Evolutionary conservation across 2,329 filamentous ascomycete genomes (phyloP).

Genomic region (Karstenula rhodostoma): DNA sequence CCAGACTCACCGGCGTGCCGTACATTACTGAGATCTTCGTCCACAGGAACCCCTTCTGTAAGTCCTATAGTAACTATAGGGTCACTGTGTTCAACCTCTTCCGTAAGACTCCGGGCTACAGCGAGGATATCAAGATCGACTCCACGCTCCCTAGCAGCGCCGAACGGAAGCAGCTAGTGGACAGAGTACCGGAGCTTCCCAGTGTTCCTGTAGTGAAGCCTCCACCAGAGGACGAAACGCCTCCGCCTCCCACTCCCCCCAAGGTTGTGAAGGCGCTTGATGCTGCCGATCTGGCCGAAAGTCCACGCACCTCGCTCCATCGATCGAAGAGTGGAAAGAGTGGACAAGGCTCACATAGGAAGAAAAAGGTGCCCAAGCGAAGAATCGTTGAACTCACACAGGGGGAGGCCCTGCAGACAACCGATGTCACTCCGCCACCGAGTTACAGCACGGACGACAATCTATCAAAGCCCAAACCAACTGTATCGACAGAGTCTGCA

Average conservation of each 20-base stretch:
- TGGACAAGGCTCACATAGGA: constrained; percentile 57
- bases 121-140: constrained; percentile 90
- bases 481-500: constrained; percentile 24
- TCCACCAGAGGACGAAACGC: constrained; percentile 64
- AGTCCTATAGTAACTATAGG: constrained; percentile 84
- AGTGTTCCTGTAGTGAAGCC: constrained; percentile 81
- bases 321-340: constrained; percentile 47
- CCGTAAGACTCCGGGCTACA: constrained; percentile 85
- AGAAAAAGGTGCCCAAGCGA: constrained; percentile 66
- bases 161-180: constrained; percentile 84
- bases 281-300: constrained; percentile 25
- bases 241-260: constrained; percentile 67
- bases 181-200: constrained; percentile 78
- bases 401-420: constrained; percentile 40
- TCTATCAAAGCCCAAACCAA: constrained; percentile 20
- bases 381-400: constrained; percentile 66
- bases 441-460: constrained; percentile 21
- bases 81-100: constrained; percentile 96
- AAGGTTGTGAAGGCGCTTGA: constrained; percentile 56
- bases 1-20: constrained; percentile 86
- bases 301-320: constrained; percentile 41
- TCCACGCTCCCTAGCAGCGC: constrained; percentile 81
- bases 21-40: constrained; percentile 94
- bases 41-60: constrained; percentile 88
- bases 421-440: constrained; percentile 17